Base-by-base conservation (phyloP, 108 stramenopile species). In the Fragilariopsis cylindrus region DNA sequence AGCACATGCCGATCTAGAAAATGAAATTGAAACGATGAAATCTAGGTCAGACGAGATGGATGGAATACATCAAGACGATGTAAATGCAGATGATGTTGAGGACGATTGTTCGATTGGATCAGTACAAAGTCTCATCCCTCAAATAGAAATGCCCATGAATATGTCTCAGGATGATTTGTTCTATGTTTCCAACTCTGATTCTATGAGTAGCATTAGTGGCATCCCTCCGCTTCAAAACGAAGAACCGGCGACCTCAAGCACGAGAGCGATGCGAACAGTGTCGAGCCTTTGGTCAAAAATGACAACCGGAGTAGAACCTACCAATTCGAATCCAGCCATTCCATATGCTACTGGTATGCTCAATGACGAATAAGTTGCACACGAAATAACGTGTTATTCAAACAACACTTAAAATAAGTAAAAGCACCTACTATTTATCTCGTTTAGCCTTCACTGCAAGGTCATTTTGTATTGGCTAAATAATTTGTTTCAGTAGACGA, bases 71-170 rank as follows among this genome's bases (percentile, higher is more conserved):
- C 71, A 60, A 43, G 65, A 58, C 19, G 56, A 62, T 4, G 71
- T 3, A 21, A 18, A 55, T 9, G 73, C 3, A 21, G 30, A 55
- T 9, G 73, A 55, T 41, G 21, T 47, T 11, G 79, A 74, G 3
- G 79, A 72, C 43, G 65, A 78, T 67, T 63, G 30, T 21, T 78
- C 77, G 30, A 42, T 71, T 5, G 64, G 67, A 49, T 68, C 67
- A 18, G 6, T 48, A 18, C 9, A 9, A 39, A 72, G 77, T 48
- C 30, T 57, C 65, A 70, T 7, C 7, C 65, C 62, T 18, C 53
- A 64, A 3, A 13, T 75, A 4, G 12, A 57, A 48, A 56, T 66
- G 54, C 58, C 71, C 3, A 19, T 43, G 5, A 43, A 58, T 19
- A 42, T 53, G 7, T 57, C 54, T 6, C 58, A 57, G 45, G 62